Conservation (phyloP, 805 yeast species). For the Saturnispora halmiae region DNA sequence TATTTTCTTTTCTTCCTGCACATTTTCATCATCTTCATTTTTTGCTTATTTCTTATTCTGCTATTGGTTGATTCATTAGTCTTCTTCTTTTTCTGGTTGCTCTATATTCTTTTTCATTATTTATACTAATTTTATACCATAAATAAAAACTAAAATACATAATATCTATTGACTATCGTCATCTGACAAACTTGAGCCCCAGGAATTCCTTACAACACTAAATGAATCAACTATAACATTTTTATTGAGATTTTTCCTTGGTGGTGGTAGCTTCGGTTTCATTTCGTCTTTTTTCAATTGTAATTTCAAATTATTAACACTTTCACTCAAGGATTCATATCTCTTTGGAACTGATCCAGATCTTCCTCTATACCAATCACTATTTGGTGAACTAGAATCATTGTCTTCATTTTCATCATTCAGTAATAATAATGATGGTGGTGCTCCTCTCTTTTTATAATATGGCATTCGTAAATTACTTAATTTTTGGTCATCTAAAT, state of each 20-base stretch:
- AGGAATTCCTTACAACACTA: slow-evolving; percentile 2
- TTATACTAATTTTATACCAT: neutral
- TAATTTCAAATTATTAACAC: slow-evolving; percentile 16
- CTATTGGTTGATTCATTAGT: too few species aligned
- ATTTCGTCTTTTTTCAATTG: slow-evolving; percentile 7
- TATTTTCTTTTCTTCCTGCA: neutral
- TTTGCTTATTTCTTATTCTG: neutral
- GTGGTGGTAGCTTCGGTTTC: slow-evolving; percentile 10
- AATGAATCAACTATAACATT: slow-evolving; percentile 2
- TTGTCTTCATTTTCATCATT: neutral
- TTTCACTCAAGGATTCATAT: slow-evolving; percentile 20
- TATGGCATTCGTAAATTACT: neutral
- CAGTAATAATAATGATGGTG: neutral
- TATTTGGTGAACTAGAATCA: slow-evolving; percentile 5
- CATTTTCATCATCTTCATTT: neutral
- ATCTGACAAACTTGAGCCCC: neutral
- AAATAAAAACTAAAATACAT: neutral
- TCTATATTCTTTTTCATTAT: neutral
- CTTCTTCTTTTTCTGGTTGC: neutral
- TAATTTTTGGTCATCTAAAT: neutral
- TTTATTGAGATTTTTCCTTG: slow-evolving; percentile 8
- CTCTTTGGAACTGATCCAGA: slow-evolving; percentile 18
- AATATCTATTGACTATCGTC: neutral
- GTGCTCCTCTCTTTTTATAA: slow-evolving; percentile 1
- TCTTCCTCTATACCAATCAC: slow-evolving; percentile 11